These are phyloP conservation scores for Blumeriella jaapii DNA, from an alignment of 2,329 filamentous ascomycete genomes.

Conservation along the genomic window DNA sequence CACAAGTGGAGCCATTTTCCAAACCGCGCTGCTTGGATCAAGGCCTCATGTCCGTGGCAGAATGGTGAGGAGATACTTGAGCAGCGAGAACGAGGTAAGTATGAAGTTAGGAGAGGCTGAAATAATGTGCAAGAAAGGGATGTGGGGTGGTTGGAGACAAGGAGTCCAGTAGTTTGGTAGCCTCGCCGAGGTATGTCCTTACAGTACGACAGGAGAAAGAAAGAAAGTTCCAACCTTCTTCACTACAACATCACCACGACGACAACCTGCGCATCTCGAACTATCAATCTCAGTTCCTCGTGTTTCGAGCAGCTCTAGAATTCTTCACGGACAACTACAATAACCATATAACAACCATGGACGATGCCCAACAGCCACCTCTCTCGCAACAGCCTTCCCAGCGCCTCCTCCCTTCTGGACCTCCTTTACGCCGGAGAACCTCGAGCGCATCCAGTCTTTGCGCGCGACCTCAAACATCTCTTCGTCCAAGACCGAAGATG, in stretches of 20 bases:
- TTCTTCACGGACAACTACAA: neutral
- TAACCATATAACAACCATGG: conserved; percentile 36
- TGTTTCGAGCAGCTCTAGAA: no score
- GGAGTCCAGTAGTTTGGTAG: no score
- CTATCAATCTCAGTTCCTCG: no score
- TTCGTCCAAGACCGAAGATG: conserved; percentile 4
- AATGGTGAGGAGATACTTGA: conserved; percentile 2
- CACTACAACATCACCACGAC: no score
- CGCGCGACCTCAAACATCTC: conserved; percentile 25
- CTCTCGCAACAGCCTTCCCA: conserved; percentile 60
- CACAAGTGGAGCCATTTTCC: conserved; percentile 15
- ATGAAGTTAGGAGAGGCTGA: neutral
- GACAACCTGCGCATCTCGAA: neutral
- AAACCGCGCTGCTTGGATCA: conserved; percentile 3
- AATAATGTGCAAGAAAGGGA: neutral
- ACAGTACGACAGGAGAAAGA: no score
- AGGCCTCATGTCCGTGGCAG: conserved; percentile 1
- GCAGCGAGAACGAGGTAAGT: conserved; percentile 2
- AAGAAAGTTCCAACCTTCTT: no score
- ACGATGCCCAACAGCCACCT: conserved; percentile 37
- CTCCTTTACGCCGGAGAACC: conserved; percentile 69
- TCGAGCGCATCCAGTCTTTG: conserved; percentile 44
- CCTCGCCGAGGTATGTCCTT: conserved; percentile 1
- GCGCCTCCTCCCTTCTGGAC: conserved; percentile 85
- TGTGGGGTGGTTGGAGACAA: no score